A percentile compares a stretch with the other conserved stretches of the same genome.
These are phyloP conservation scores for Puccinia polysora DNA, from an alignment of 1,284 basidiomycete genomes.

Conservation along the genomic window DNA sequence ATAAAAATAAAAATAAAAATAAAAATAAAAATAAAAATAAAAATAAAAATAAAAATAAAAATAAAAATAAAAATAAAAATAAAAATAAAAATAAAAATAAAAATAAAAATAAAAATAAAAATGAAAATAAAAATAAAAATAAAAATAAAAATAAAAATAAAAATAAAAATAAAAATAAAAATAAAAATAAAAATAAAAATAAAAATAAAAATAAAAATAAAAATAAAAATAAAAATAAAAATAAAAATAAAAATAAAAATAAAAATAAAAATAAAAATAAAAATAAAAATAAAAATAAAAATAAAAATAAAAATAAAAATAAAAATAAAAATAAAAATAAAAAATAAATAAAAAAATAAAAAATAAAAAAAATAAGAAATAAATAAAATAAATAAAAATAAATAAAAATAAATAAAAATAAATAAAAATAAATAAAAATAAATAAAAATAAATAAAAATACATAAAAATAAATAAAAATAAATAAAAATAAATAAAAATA, in stretches of 20 bases:
- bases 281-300: neutral
- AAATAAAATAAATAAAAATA: no score
- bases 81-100: conserved; percentile 1
- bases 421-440: neutral
- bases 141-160: neutral
- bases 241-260: neutral
- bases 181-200: neutral
- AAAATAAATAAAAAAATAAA: neutral
- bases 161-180: neutral
- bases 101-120: neutral
- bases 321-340: neutral
- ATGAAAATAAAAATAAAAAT: no score
- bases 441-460: neutral
- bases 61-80: neutral
- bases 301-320: neutral
- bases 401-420: neutral
- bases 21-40: neutral
- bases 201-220: neutral
- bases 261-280: neutral
- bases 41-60: neutral
- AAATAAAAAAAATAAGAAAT: no score
- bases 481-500: neutral
- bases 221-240: neutral
- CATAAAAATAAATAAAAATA: neutral
- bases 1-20: neutral